phyloP scores from a whole-genome alignment of 495 filamentous ascomycete species.

The Penicillium cataractarum region DNA sequence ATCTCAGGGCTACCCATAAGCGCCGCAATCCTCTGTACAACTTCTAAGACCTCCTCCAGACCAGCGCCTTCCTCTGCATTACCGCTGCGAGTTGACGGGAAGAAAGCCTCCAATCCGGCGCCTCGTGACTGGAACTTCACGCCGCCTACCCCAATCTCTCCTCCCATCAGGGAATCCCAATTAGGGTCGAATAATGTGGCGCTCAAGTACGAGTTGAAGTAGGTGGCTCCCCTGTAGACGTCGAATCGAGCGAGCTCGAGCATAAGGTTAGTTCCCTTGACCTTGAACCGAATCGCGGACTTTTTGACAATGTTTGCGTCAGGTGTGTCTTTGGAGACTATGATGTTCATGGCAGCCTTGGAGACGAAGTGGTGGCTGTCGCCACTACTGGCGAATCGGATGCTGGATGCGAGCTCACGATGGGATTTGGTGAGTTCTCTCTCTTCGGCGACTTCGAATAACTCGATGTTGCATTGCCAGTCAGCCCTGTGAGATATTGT shows the following conservation, averaged over 20 bases:
- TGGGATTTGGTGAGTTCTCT: constrained; percentile 14
- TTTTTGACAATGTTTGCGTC: constrained; percentile 50
- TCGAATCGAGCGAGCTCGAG: constrained; percentile 62
- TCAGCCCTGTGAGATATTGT: constrained; percentile 34
- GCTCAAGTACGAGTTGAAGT: constrained; percentile 38
- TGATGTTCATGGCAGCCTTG: constrained; percentile 28
- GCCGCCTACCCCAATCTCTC: neutral
- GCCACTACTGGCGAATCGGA: constrained; percentile 35
- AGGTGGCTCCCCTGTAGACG: constrained; percentile 40
- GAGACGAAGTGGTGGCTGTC: constrained; percentile 25
- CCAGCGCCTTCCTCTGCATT: constrained; percentile 21
- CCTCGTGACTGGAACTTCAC: constrained; percentile 32
- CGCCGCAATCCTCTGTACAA: constrained; percentile 35
- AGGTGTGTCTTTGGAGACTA: constrained; percentile 24
- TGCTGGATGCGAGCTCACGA: constrained; percentile 18
- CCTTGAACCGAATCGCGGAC: constrained; percentile 50
- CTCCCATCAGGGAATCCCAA: constrained; percentile 53
- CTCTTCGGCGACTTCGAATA: constrained; percentile 33
- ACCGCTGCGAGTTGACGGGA: constrained; percentile 31
- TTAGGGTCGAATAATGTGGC: constrained; percentile 51
- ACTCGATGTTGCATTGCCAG: constrained; percentile 46
- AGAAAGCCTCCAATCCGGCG: constrained; percentile 48
- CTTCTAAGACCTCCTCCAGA: constrained; percentile 38
- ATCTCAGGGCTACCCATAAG: constrained; percentile 28
- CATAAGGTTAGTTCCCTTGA: constrained; percentile 53